These are phyloP conservation scores for Aciculosporium take DNA, from an alignment of 2,329 filamentous ascomycete species.

Conservation along the genomic window DNA sequence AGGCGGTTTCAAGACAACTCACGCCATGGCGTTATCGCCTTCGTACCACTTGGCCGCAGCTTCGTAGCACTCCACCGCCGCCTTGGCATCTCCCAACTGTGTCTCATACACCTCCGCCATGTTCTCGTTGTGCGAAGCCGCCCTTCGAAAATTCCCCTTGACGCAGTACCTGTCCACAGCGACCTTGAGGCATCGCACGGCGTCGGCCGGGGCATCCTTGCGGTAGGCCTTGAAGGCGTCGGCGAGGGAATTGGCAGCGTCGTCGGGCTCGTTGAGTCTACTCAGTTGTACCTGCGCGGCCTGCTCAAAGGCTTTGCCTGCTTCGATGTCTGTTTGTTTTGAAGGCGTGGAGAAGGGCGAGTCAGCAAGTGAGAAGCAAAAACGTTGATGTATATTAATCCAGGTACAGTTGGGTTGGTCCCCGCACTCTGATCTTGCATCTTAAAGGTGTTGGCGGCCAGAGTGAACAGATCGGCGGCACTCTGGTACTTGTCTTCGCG, in stretches of 20 bases:
- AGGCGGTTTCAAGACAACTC: too few species aligned
- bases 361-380: not conserved
- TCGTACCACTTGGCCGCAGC: conserved; percentile 82
- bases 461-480: conserved; percentile 73
- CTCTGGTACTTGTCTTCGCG: conserved; percentile 78
- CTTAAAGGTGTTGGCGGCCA: conserved; percentile 84
- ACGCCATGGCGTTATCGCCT: conserved; percentile 71
- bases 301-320: conserved; percentile 73
- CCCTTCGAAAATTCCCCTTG: conserved; percentile 82
- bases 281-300: conserved; percentile 68
- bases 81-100: conserved; percentile 63
- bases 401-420: not conserved
- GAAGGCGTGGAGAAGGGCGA: too few species aligned
- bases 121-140: conserved; percentile 81
- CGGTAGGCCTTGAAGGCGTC: conserved; percentile 94
- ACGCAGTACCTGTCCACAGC: conserved; percentile 76
- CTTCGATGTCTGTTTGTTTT: too few species aligned
- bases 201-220: conserved; percentile 70
- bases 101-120: conserved; percentile 76
- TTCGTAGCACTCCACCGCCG: conserved; percentile 72
- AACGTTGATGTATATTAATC: too few species aligned
- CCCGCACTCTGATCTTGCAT: conserved; percentile 67
- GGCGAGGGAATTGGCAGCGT: conserved; percentile 74
- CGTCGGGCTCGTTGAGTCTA: conserved; percentile 80
- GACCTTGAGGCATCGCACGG: conserved; percentile 62